Evolutionary conservation across 2,329 filamentous ascomycete genomes (phyloP).

Genomic region (Ascochyta fabae): DNA sequence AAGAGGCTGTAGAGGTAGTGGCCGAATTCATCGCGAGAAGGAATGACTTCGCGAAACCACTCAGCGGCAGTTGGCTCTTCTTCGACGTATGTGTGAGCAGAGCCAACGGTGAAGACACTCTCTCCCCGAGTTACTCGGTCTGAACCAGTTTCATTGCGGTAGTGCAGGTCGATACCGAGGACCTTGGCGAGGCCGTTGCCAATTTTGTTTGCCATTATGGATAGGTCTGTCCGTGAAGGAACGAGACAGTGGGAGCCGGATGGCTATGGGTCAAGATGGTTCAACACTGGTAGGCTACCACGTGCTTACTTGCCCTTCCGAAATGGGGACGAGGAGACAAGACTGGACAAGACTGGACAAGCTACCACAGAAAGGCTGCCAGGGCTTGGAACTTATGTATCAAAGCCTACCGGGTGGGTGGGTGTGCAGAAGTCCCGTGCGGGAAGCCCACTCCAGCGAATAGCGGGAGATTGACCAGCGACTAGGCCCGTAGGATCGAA

Average conservation of each 20-base stretch:
- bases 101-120: slow-evolving; percentile 76
- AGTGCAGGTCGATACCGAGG: slow-evolving; percentile 81
- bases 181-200: slow-evolving; percentile 78
- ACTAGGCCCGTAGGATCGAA: slow-evolving; percentile 8
- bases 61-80: slow-evolving; percentile 77
- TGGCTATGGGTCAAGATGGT: slow-evolving; percentile 6
- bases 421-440: slow-evolving; percentile 19
- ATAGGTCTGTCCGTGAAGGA: neutral
- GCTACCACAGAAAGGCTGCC: slow-evolving; percentile 32
- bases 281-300: slow-evolving; percentile 17
- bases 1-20: slow-evolving; percentile 77
- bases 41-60: slow-evolving; percentile 71
- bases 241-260: slow-evolving; percentile 1
- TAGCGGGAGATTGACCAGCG: slow-evolving; percentile 10
- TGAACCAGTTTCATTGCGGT: slow-evolving; percentile 63
- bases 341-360: slow-evolving; percentile 34
- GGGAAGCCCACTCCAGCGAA: slow-evolving; percentile 11
- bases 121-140: slow-evolving; percentile 77
- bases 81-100: slow-evolving; percentile 80
- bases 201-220: slow-evolving; percentile 58
- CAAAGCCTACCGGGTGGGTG: slow-evolving; percentile 12
- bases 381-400: slow-evolving; percentile 39
- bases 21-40: slow-evolving; percentile 60
- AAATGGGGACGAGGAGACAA: slow-evolving; percentile 4
- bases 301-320: slow-evolving; percentile 20